A percentile compares a stretch with the other conserved stretches of the same genome.
These are phyloP conservation scores for Rhodosporidiobolus odoratus DNA, from an alignment of 768 basidiomycete genomes.

Conservation along the genomic window DNA sequence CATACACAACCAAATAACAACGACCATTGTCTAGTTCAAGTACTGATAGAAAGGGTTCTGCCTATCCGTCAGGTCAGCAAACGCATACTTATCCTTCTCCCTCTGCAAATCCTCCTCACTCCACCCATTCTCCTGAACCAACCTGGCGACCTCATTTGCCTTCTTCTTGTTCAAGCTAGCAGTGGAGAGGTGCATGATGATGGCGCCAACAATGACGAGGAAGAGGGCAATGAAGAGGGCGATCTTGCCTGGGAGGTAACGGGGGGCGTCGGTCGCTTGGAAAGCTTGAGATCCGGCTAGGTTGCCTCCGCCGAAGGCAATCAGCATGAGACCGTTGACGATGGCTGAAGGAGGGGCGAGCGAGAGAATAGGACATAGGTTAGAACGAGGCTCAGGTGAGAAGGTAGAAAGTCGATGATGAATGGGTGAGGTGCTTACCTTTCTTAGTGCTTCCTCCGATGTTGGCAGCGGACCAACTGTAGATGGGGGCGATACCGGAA, in stretches of 20 bases:
- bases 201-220: constrained; percentile 53
- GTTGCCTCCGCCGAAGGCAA: constrained; percentile 51
- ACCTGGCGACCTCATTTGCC: constrained; percentile 45
- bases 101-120: constrained; percentile 57
- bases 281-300: constrained; percentile 63
- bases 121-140: constrained; percentile 54
- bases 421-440: no score
- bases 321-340: constrained; percentile 27
- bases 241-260: constrained; percentile 58
- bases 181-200: constrained; percentile 57
- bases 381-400: neutral
- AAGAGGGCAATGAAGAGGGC: constrained; percentile 60
- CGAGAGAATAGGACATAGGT: neutral
- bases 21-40: neutral
- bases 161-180: constrained; percentile 51
- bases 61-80: constrained; percentile 61
- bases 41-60: constrained; percentile 49
- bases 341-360: neutral
- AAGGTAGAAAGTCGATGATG: neutral
- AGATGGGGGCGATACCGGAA: constrained; percentile 55
- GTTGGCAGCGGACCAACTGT: constrained; percentile 63
- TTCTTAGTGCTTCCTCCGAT: constrained; percentile 65
- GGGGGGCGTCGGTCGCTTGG: constrained; percentile 59
- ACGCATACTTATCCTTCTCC: constrained; percentile 60
- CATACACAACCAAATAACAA: no score